Evolutionary conservation across 2,329 filamentous ascomycete species (phyloP), one percentile per base, ranked within the genome.

Genomic region (Calonectria pseudoturangicola): DNA sequence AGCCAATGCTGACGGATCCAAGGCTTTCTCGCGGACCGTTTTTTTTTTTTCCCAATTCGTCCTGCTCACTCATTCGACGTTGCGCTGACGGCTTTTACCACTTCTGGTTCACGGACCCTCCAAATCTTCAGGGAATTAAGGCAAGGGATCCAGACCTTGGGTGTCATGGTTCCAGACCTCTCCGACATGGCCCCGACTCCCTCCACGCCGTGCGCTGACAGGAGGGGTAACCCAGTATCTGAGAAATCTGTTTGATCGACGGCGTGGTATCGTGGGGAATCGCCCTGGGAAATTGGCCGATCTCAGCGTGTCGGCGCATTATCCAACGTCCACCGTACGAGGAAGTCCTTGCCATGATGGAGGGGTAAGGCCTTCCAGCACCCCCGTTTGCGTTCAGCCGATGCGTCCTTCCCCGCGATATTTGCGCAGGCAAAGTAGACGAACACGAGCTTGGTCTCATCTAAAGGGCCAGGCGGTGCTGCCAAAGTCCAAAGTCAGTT

Each of bases 151-250:
- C 77, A 79, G 68, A 66, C 71, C 60, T 70, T 71, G 66, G 71
- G 51, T 65, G 30, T 47, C 21, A 51, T 54, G 13, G 54, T 41
- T 47, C 39, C 27, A 60, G 66, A 58, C 54, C 56, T 71, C 45
- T 30, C 68, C 65, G 72, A 74, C 51, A 63, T 67, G 75, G 66
- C 71, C 77, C 76, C 77, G 77, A 79, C 21, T 79, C 73, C 77
- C 73, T 78, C 77, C 76, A 73, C 58, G 69, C 66, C 45, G 64
- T 72, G 54, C 54, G 33, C 54, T 36, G 27, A 63, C 56, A 63
- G 66, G 56, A 68, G 45, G 58, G 58, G 39, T 30, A 47, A 21
- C 21, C 33, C 47, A 60, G 51, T 47, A 41, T 43, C 64, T 67
- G 66, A 69, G 66, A 71, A 45, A 62, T 66, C 47, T 67, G 64